These are phyloP conservation scores for Naganishia sp. DNA, from an alignment of 1,284 basidiomycete genomes.

Conservation along the genomic window DNA sequence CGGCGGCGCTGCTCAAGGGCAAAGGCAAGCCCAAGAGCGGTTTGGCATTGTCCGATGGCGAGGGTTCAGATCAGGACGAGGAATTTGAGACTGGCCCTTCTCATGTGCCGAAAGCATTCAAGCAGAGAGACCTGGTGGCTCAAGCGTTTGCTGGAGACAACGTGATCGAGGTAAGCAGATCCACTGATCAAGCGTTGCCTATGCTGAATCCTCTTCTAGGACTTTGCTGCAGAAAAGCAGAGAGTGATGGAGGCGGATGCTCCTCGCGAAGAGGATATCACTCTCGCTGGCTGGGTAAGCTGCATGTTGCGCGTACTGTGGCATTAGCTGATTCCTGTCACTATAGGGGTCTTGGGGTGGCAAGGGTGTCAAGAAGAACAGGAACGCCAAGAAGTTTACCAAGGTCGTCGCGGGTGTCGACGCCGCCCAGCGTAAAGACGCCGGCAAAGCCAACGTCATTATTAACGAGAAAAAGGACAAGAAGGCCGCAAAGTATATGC, in stretches of 20 bases:
- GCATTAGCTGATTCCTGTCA: slow-evolving; percentile 12
- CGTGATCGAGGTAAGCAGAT: slow-evolving; percentile 57
- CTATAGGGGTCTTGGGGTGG: slow-evolving; percentile 90
- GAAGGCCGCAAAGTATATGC: slow-evolving; percentile 82
- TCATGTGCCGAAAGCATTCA: slow-evolving; percentile 64
- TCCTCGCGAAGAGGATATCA: slow-evolving; percentile 79
- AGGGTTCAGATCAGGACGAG: slow-evolving; percentile 60
- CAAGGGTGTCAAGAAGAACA: slow-evolving; percentile 60
- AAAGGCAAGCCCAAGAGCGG: slow-evolving; percentile 31
- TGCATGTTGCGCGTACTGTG: not conserved
- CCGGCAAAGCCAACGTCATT: slow-evolving; percentile 81
- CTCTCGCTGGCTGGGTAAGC: slow-evolving; percentile 90
- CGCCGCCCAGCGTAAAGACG: slow-evolving; percentile 76
- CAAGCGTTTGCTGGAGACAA: slow-evolving; percentile 95
- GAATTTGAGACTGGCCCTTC: slow-evolving; percentile 52
- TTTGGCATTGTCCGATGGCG: slow-evolving; percentile 59
- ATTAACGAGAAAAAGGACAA: slow-evolving; percentile 92
- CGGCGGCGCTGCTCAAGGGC: slow-evolving; percentile 39
- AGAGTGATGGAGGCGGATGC: slow-evolving; percentile 79
- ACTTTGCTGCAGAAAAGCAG: slow-evolving; percentile 81
- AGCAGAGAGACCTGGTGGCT: slow-evolving; percentile 86
- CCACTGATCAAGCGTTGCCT: not conserved
- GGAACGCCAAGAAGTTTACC: slow-evolving; percentile 61
- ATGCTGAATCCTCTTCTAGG: slow-evolving; percentile 56
- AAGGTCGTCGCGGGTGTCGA: slow-evolving; percentile 80